These are phyloP conservation scores for Cercophora sp. DNA, from an alignment of 495 filamentous ascomycete genomes.

Conservation along the genomic window DNA sequence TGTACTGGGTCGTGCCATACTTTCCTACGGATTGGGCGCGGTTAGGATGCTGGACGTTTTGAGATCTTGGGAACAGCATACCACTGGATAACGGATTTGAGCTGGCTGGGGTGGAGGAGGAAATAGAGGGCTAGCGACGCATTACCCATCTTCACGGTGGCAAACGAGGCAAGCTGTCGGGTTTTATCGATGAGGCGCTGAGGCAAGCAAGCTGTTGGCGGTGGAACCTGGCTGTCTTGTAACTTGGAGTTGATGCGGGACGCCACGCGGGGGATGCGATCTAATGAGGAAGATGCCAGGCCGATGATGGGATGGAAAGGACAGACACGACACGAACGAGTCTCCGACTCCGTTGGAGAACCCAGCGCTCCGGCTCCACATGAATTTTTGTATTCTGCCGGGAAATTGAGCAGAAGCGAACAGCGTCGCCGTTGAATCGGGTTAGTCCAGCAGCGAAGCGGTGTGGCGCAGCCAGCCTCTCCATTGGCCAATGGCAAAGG, in stretches of 20 bases:
- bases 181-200: no score
- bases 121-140: constrained; percentile 65
- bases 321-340: constrained; percentile 2
- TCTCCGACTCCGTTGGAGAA: no score
- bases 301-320: neutral
- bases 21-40: constrained; percentile 59
- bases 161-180: neutral
- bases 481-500: constrained; percentile 10
- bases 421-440: neutral
- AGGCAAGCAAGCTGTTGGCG: no score
- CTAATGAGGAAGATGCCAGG: neutral
- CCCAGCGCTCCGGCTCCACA: constrained; percentile 1
- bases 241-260: no score
- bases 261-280: no score
- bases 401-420: constrained; percentile 3
- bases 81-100: constrained; percentile 92
- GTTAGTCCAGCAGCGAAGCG: neutral
- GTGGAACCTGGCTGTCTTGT: no score
- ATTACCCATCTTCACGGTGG: constrained; percentile 36
- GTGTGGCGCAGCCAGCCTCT: constrained; percentile 6
- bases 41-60: neutral
- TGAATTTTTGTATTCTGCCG: constrained; percentile 12
- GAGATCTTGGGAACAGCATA: constrained; percentile 34
- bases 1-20: constrained; percentile 94
- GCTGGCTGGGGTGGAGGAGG: constrained; percentile 68